Evolutionary conservation across 345 rosid genomes (phyloP), one percentile per base, ranked within the genome.

Genomic region (Eucalyptus melliodora): DNA sequence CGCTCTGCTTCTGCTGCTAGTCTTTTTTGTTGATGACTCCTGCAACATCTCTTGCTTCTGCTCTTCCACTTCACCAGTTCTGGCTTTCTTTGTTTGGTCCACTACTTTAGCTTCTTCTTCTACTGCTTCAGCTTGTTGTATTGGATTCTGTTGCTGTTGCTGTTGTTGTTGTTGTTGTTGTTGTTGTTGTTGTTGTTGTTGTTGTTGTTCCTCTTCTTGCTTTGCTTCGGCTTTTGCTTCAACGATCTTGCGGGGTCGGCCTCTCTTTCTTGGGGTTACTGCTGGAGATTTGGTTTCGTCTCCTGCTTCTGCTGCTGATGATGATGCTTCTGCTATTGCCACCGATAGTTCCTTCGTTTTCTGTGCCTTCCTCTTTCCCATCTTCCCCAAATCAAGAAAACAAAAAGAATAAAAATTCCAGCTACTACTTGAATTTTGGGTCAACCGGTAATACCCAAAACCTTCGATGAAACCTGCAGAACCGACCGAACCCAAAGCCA

Each of bases 281-380:
- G 42, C 88, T 30, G 88, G 91, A 89, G 88, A 93, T 42, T 90
- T 86, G 67, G 88, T 89, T 89, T 90, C 47, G 47, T 88, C 89
- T 87, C 90, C 44, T 34, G 88, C 87, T 86, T 67, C 89, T 60
- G 86, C 91, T 16, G 92, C 93, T n/a, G 91, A 40, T 23, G 95
- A 55, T 88, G 97, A 94, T 53, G 95, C 93, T 87, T 95, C 96
- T 67, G 94, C 96, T 91, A 90, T 93, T 31, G 96, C 95, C 85
- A 93, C 96, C 34, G 96, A 92, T 7, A 95, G 91, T 90, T 96
- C 97, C 91, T 95, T 96, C 31, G 97, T 96, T 91, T 94, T 96
- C 77, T 94, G 93, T 89, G 93, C 91, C 95, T 94, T 96, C 92
- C 92, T 96, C 95, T 94, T 97, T 87, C 97, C 97, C 99, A 95